Evolutionary conservation across 306 rosid species (phyloP), one percentile per base, ranked within the genome.

Genomic region (Castanospermum australe): DNA sequence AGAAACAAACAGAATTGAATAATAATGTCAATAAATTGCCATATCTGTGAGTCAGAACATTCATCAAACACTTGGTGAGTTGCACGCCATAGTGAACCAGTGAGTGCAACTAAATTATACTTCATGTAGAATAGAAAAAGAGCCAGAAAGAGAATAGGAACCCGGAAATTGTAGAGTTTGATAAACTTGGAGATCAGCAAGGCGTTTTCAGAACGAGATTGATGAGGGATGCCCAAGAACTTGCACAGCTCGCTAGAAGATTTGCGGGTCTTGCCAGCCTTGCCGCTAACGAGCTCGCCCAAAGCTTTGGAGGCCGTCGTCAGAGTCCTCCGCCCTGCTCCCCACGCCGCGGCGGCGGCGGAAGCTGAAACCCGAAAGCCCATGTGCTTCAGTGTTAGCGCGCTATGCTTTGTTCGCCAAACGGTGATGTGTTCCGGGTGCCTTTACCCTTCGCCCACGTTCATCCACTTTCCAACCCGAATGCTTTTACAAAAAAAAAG

Each of bases 81-180:
- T 1, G 35, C 20, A 30, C 44, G 0, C 5, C 8, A 17, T 5
- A 52, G 51, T 54, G 35, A 36, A 30, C 18, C 22, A 35, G 10
- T 5, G 5, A 24, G 11, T 36, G 21, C 22, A 32, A 39, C 21
- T 2, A 69, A 28, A 1, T 1, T n/a, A 47, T 48, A n/a, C 30
- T 47, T 3, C 22, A 3, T 2, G 60, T 28, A 50, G 7, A 33
- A 70, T 25, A 12, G 2, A 24, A 13, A 5, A 11, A 28, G 18
- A 24, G 3, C 4, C 1, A 8, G 59, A 32, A 0, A 20, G 9
- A 73, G 35, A 59, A 33, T 1, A 4, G 6, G 7, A 71, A 87
- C 92, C 89, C 71, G 69, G 70, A n/a, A 60, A 77, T 64, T 88
- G 83, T 84, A 67, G 87, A 87, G 87, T 65, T 88, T 89, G 79